phyloP scores from a whole-genome alignment of 2,329 filamentous ascomycete genomes.

The Ascochyta pisi region DNA sequence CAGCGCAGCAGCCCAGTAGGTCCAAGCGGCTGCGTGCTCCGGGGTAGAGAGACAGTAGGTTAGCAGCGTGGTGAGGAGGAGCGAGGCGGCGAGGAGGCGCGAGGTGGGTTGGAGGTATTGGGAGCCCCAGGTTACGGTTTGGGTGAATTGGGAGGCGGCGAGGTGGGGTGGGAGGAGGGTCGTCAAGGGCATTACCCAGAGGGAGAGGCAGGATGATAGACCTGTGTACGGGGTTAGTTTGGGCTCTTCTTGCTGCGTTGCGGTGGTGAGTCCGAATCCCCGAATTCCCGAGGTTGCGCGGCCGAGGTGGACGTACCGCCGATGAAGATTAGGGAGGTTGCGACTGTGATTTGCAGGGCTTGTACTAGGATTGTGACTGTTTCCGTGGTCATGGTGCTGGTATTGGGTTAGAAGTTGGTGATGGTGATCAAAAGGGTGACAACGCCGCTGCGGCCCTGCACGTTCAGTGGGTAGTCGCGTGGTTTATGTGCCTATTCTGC shows the following conservation, averaged over 20 bases:
- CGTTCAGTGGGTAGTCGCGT: too few species aligned
- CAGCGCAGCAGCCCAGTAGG: constrained; percentile 4
- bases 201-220: constrained; percentile 16
- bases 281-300: background rate
- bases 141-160: constrained; percentile 7
- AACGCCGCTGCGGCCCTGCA: too few species aligned
- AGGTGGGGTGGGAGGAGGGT: background rate
- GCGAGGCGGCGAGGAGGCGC: background rate
- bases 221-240: background rate
- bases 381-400: background rate
- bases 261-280: too few species aligned
- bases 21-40: background rate
- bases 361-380: constrained; percentile 5
- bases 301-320: background rate
- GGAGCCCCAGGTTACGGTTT: constrained; percentile 12
- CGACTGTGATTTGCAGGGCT: constrained; percentile 7
- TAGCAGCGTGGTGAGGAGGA: background rate
- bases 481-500: too few species aligned
- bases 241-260: too few species aligned
- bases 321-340: constrained; percentile 11
- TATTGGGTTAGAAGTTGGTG: too few species aligned
- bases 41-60: background rate
- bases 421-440: too few species aligned
- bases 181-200: constrained; percentile 14
- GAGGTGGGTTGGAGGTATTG: constrained; percentile 12